phyloP scores from a whole-genome alignment of 2,329 filamentous ascomycete genomes.

The Cercospora citrullina region DNA sequence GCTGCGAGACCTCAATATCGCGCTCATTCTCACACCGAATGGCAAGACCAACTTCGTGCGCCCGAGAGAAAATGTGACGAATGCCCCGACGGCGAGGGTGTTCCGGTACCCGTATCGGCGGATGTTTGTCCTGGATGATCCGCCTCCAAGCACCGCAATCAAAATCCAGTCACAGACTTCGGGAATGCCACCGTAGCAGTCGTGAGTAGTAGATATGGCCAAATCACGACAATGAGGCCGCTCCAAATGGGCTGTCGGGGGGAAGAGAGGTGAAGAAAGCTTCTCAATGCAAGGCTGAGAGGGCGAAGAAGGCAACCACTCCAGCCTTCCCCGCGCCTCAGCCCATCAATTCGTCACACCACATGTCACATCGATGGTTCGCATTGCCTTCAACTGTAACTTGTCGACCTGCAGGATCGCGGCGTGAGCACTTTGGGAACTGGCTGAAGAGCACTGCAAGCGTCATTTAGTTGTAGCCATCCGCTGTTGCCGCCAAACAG shows the following conservation, averaged over 20 bases:
- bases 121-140: background rate
- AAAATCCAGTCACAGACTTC: background rate
- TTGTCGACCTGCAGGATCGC: no score
- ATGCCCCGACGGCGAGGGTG: background rate
- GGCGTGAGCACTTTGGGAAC: no score
- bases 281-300: no score
- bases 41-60: background rate
- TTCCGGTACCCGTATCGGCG: background rate
- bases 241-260: no score
- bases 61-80: background rate
- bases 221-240: background rate
- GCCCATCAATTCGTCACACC: no score
- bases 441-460: background rate
- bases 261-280: no score
- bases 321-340: background rate
- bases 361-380: background rate
- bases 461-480: background rate
- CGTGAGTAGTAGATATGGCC: background rate
- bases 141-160: background rate
- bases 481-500: background rate
- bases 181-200: background rate
- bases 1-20: constrained; percentile 9
- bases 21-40: background rate
- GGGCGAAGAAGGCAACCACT: background rate
- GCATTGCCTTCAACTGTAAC: background rate